These are phyloP conservation scores for Pyrenula massariospora DNA, from an alignment of 495 filamentous ascomycete genomes.

Conservation along the genomic window DNA sequence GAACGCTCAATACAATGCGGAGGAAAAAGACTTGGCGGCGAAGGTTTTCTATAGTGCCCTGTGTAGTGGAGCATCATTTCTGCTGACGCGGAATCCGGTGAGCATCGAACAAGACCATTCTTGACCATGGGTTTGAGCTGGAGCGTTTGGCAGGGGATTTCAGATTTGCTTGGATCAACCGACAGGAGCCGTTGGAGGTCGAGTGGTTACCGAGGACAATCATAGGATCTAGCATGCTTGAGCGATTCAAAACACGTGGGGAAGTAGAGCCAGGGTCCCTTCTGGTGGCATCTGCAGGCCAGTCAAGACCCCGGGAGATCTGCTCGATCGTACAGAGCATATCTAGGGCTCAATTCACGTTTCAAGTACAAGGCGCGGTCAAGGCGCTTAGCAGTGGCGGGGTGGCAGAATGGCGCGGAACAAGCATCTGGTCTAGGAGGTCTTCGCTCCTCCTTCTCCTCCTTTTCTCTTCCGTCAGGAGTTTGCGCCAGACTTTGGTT, in stretches of 20 bases:
- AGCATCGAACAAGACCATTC: not conserved
- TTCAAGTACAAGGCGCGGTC: not conserved
- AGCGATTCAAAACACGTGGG: not conserved
- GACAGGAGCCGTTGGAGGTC: not conserved
- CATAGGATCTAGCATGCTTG: not conserved
- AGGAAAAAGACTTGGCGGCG: not conserved
- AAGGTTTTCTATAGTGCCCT: not conserved
- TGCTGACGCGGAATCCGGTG: not conserved
- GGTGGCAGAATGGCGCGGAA: no score
- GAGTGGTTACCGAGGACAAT: not conserved
- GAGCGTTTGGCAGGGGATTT: not conserved
- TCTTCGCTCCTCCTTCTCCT: no score
- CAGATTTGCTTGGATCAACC: not conserved
- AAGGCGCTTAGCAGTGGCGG: not conserved
- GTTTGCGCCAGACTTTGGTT: no score
- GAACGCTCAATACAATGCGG: not conserved
- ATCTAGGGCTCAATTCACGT: not conserved
- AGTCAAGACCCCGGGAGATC: not conserved
- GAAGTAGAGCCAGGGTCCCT: not conserved
- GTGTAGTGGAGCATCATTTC: not conserved
- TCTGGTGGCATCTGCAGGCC: not conserved
- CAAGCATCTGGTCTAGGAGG: no score
- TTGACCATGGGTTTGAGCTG: not conserved
- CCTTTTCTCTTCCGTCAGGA: no score
- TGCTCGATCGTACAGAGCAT: not conserved